A percentile compares a stretch with the other conserved stretches of the same genome.
These are phyloP conservation scores for Alternaria gaisen DNA, from an alignment of 2,329 filamentous ascomycete genomes.

Conservation along the genomic window DNA sequence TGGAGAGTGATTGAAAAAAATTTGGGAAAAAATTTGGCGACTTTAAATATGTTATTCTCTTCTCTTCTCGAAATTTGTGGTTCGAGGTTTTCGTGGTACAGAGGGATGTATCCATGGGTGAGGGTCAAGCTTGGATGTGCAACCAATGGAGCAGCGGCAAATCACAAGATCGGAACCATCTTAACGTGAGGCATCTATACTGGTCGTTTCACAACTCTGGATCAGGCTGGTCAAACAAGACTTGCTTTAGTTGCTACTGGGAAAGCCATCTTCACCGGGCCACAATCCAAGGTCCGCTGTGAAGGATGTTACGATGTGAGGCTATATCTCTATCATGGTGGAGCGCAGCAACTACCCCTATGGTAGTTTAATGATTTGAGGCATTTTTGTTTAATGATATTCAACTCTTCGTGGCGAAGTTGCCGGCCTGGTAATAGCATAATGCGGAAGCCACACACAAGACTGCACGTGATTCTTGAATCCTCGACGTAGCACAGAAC, in stretches of 20 bases:
- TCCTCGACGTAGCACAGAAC: background rate
- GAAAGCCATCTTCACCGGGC: background rate
- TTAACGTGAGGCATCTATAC: background rate
- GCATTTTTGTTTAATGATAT: background rate
- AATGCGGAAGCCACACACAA: background rate
- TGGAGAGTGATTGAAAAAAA: too few relatives aligned
- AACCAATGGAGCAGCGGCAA: background rate
- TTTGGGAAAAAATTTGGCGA: too few relatives aligned
- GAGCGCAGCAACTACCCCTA: background rate
- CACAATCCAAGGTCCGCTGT: background rate
- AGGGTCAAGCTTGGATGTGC: background rate
- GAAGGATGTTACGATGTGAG: background rate
- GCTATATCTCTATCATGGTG: background rate
- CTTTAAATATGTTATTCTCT: fast-evolving
- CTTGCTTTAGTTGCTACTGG: background rate
- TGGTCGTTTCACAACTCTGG: too few relatives aligned
- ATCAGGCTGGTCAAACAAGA: background rate
- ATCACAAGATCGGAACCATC: background rate
- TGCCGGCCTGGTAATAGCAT: fast-evolving
- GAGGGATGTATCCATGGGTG: background rate
- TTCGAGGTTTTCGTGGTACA: background rate
- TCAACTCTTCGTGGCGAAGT: background rate
- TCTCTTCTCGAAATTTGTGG: background rate
- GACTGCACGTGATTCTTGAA: background rate
- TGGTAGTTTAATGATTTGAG: background rate